These are phyloP conservation scores for Hydrangea macrophylla DNA, from an alignment of 148 eudicot genomes.

Conservation along the genomic window DNA sequence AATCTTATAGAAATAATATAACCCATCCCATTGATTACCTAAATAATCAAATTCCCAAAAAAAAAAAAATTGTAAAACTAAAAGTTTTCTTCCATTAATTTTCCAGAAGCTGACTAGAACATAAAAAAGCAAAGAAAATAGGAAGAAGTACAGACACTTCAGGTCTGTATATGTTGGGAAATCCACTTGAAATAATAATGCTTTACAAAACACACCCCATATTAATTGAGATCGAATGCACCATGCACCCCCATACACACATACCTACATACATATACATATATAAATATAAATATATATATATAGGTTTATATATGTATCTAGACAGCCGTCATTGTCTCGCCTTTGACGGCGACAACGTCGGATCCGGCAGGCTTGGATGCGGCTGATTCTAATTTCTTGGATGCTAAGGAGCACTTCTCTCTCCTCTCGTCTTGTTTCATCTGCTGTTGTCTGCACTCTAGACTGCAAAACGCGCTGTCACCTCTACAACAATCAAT, in stretches of 20 bases:
- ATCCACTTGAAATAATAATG: background rate
- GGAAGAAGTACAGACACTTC: background rate
- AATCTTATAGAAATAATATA: too few species aligned
- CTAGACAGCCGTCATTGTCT: conserved; percentile 24
- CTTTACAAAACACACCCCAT: conserved; percentile 15
- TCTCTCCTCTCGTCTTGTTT: conserved; percentile 61
- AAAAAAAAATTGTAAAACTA: background rate
- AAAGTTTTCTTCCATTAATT: background rate
- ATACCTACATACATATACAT: background rate
- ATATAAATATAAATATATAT: too few species aligned
- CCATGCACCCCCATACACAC: background rate
- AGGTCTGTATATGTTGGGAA: background rate
- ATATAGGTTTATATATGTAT: background rate
- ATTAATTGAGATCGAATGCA: background rate
- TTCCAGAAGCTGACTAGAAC: background rate
- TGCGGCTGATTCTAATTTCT: conserved; percentile 20
- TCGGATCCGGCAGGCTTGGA: background rate
- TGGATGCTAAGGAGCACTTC: conserved; percentile 23
- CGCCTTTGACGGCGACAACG: conserved; percentile 7
- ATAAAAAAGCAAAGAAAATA: background rate
- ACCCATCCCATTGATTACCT: background rate
- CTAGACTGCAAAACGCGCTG: conserved; percentile 62
- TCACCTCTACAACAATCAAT: conserved; percentile 44
- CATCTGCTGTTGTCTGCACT: conserved; percentile 73
- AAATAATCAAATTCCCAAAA: background rate